Conservation (phyloP, 441 rosid genomes). For the Dalechampia spathulata region DNA sequence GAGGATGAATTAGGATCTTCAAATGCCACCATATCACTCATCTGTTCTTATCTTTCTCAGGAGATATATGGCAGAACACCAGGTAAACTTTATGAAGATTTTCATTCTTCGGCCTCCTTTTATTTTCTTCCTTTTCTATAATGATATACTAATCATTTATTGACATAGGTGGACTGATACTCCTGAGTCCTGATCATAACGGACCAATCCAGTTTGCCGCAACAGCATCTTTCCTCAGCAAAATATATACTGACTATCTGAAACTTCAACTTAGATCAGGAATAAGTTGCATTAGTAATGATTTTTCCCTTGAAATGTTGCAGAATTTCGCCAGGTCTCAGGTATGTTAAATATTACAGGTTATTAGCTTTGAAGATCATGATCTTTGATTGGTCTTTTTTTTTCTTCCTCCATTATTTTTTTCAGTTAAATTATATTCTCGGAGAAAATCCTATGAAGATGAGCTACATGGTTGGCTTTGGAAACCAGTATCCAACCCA, state of each 20-base stretch:
- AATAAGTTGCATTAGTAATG: slow-evolving; percentile 22
- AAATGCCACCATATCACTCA: slow-evolving; percentile 20
- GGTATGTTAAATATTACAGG: slow-evolving; percentile 15
- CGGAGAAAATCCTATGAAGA: slow-evolving; percentile 90
- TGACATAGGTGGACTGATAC: slow-evolving; percentile 45
- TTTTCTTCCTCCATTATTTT: background rate
- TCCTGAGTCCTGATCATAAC: slow-evolving; percentile 29
- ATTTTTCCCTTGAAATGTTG: slow-evolving; percentile 31
- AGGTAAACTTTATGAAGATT: slow-evolving; percentile 21
- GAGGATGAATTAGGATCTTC: slow-evolving; percentile 28
- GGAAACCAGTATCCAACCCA: slow-evolving; percentile 78
- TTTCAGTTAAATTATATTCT: slow-evolving; percentile 63
- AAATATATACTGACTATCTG: slow-evolving; percentile 51
- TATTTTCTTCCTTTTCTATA: background rate
- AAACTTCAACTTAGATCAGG: slow-evolving; percentile 33
- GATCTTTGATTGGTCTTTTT: no score
- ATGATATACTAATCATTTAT: background rate
- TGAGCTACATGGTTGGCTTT: slow-evolving; percentile 92
- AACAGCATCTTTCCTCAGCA: slow-evolving; percentile 48
- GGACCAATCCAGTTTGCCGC: slow-evolving; percentile 44
- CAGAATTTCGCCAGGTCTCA: slow-evolving; percentile 39
- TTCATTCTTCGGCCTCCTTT: background rate
- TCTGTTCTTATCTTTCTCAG: slow-evolving; percentile 42
- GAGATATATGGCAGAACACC: slow-evolving; percentile 27
- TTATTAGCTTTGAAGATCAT: no score